A percentile compares a stretch with the other conserved stretches of the same genome.
These are phyloP conservation scores for Solanum aculeatissimum DNA, from an alignment of 305 asterid species.

Conservation along the genomic window DNA sequence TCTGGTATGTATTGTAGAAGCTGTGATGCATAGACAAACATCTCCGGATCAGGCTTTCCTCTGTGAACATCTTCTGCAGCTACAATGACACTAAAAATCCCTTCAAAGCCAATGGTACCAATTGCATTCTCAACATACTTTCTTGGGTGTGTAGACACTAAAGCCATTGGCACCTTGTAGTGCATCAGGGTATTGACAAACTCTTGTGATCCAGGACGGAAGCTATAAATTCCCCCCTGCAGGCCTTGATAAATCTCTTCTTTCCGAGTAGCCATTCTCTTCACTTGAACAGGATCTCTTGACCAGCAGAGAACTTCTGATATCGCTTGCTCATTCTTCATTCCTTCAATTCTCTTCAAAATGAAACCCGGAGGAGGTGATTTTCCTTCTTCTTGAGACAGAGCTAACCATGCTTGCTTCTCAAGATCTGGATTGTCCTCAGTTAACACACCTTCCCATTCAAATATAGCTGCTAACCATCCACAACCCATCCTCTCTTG, in stretches of 20 bases:
- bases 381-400: conserved; percentile 75
- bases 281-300: conserved; percentile 55
- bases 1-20: conserved; percentile 73
- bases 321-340: conserved; percentile 94
- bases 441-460: conserved; percentile 88
- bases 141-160: conserved; percentile 86
- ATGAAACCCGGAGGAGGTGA: conserved; percentile 70
- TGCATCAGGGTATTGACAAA: conserved; percentile 49
- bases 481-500: conserved; percentile 96
- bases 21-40: conserved; percentile 83
- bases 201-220: conserved; percentile 76
- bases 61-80: conserved; percentile 82
- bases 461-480: conserved; percentile 89
- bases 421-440: conserved; percentile 86
- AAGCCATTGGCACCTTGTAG: conserved; percentile 82
- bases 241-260: conserved; percentile 77
- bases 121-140: conserved; percentile 56
- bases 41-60: conserved; percentile 96
- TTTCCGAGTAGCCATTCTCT: conserved; percentile 56
- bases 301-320: conserved; percentile 97
- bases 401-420: conserved; percentile 82
- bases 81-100: conserved; percentile 54
- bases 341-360: conserved; percentile 73
- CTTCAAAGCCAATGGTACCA: conserved; percentile 55
- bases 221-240: conserved; percentile 67